Conservation (phyloP, 768 basidiomycete species). For the Russula emetica region DNA sequence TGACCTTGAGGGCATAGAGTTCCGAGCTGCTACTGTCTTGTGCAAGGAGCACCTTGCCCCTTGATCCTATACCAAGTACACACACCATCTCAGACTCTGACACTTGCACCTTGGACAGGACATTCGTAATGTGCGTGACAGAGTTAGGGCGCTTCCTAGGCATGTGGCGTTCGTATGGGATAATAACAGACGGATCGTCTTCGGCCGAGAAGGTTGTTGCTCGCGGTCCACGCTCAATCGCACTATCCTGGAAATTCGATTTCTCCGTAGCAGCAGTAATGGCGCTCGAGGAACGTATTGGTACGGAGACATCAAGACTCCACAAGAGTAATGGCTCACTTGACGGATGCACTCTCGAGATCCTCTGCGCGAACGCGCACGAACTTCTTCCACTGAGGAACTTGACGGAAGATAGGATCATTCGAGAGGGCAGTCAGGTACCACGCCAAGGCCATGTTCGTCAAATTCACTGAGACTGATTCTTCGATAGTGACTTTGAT, state of each 20-base stretch:
- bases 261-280: constrained; percentile 9
- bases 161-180: constrained; percentile 38
- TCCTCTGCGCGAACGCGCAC: constrained; percentile 83
- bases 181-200: constrained; percentile 68
- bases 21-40: constrained; percentile 65
- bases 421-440: constrained; percentile 80
- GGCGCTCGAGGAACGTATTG: constrained; percentile 40
- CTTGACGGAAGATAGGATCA: constrained; percentile 53
- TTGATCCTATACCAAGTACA: constrained; percentile 96
- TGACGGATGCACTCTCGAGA: constrained; percentile 77
- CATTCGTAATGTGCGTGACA: constrained; percentile 45
- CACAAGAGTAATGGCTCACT: constrained; percentile 82
- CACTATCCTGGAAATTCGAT: background rate
- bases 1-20: constrained; percentile 92
- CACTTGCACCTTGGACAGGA: constrained; percentile 65
- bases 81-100: constrained; percentile 97
- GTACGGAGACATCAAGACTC: constrained; percentile 74
- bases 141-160: constrained; percentile 53
- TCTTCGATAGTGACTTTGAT: constrained; percentile 29
- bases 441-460: constrained; percentile 58
- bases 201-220: constrained; percentile 36
- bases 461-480: constrained; percentile 12
- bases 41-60: constrained; percentile 92
- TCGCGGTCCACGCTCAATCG: constrained; percentile 15
- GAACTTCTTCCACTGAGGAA: constrained; percentile 81